Conservation (phyloP, 495 filamentous ascomycete species). For the Pseudomonodictys pantanalensis region DNA sequence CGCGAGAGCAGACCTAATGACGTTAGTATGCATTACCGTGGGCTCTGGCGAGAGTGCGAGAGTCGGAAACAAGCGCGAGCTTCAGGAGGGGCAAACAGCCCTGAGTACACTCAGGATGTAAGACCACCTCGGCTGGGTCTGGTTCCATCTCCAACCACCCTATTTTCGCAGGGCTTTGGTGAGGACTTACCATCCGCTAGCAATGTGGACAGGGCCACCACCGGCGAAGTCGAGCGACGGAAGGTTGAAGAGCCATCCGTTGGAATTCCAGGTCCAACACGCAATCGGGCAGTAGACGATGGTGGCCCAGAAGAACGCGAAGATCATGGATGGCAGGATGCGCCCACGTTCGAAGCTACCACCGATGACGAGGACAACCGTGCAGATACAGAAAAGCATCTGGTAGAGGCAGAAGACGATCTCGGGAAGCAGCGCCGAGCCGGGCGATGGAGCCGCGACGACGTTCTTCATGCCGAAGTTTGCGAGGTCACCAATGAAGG, state of each 20-base stretch:
- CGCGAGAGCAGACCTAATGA: constrained; percentile 45
- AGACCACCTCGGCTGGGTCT: too few species aligned
- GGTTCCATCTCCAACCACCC: too few species aligned
- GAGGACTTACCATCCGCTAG: constrained; percentile 45
- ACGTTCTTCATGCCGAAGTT: constrained; percentile 57
- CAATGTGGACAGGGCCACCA: constrained; percentile 56
- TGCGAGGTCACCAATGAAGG: constrained; percentile 54
- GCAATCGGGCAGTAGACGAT: constrained; percentile 60
- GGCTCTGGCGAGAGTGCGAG: neutral
- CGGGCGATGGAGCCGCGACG: constrained; percentile 50
- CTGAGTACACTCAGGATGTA: too few species aligned
- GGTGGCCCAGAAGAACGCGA: constrained; percentile 59
- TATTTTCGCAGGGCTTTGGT: neutral
- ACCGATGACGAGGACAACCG: constrained; percentile 52
- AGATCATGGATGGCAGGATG: constrained; percentile 55
- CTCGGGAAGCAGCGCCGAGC: constrained; percentile 51
- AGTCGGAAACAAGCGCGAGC: too few species aligned
- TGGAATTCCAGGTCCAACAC: constrained; percentile 60
- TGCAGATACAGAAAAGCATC: constrained; percentile 57
- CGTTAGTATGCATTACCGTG: neutral
- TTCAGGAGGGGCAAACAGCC: too few species aligned
- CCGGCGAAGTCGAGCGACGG: constrained; percentile 57
- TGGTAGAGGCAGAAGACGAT: constrained; percentile 59
- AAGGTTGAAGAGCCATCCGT: constrained; percentile 57
- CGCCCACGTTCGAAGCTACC: constrained; percentile 56